Evolutionary conservation across 257 asterid species (phyloP).

Genomic region (Knoxia roxburghii): DNA sequence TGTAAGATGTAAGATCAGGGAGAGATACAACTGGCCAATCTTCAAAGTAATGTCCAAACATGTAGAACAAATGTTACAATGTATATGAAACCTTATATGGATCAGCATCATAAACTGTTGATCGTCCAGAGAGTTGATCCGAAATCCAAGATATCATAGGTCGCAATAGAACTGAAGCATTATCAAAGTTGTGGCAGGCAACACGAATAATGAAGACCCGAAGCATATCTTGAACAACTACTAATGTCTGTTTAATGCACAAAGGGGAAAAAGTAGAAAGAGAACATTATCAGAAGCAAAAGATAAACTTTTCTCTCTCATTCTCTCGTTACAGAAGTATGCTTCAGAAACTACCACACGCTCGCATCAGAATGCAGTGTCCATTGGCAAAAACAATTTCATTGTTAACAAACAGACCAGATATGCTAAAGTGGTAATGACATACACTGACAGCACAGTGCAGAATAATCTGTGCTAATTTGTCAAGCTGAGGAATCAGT

Average conservation of each 20-base stretch:
- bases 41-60: neutral
- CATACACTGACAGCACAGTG: conserved; percentile 77
- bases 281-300: conserved; percentile 1
- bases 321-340: neutral
- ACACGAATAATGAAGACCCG: conserved; percentile 77
- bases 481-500: conserved; percentile 47
- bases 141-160: conserved; percentile 62
- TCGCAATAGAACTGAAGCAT: conserved; percentile 62
- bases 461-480: conserved; percentile 46
- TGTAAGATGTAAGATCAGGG: conserved; percentile 17
- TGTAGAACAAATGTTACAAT: neutral
- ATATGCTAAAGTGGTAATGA: conserved; percentile 12
- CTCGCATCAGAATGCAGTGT: neutral
- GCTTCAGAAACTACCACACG: neutral
- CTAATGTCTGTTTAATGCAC: conserved; percentile 26
- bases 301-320: neutral
- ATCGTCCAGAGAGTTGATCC: conserved; percentile 46
- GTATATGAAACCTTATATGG: conserved; percentile 58
- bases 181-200: conserved; percentile 56
- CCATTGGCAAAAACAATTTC: neutral
- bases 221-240: conserved; percentile 70
- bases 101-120: conserved; percentile 55
- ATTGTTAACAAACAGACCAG: neutral
- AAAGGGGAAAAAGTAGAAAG: conserved; percentile 5
- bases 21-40: neutral